Conservation (phyloP, 1,284 basidiomycete species). For the Pterula multifida region DNA sequence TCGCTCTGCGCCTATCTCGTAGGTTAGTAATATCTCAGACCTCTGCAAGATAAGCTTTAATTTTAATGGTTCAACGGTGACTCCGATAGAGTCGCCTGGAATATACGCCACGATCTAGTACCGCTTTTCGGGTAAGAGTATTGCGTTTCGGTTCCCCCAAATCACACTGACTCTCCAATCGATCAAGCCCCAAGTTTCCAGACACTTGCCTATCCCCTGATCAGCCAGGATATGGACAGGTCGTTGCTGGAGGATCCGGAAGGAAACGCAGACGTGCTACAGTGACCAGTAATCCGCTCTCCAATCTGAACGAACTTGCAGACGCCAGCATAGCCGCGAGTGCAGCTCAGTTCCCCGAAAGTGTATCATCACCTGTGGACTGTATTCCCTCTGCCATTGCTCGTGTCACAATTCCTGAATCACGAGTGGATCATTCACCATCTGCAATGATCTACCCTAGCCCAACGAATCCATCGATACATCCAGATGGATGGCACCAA, state of each 20-base stretch:
- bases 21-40: slow-evolving; percentile 34
- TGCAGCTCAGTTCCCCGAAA: background rate
- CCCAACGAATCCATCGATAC: background rate
- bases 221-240: slow-evolving; percentile 72
- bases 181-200: slow-evolving; percentile 53
- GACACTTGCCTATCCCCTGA: slow-evolving; percentile 69
- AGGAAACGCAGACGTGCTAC: slow-evolving; percentile 49
- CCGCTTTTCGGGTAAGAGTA: slow-evolving; percentile 66
- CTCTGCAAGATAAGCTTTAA: slow-evolving; percentile 5
- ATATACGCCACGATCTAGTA: slow-evolving; percentile 73
- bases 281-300: slow-evolving; percentile 9
- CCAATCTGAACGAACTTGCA: slow-evolving; percentile 8
- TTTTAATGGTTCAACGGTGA: background rate
- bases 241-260: slow-evolving; percentile 49
- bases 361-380: background rate
- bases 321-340: slow-evolving; percentile 13
- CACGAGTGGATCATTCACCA: background rate
- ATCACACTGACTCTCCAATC: slow-evolving; percentile 10
- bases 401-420: background rate
- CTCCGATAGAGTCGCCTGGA: slow-evolving; percentile 64
- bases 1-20: slow-evolving; percentile 62
- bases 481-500: background rate
- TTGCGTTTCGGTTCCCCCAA: slow-evolving; percentile 3
- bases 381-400: background rate
- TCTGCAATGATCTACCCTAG: background rate